Evolutionary conservation across 306 rosid species (phyloP).

Genomic region (Begonia peltatifolia): DNA sequence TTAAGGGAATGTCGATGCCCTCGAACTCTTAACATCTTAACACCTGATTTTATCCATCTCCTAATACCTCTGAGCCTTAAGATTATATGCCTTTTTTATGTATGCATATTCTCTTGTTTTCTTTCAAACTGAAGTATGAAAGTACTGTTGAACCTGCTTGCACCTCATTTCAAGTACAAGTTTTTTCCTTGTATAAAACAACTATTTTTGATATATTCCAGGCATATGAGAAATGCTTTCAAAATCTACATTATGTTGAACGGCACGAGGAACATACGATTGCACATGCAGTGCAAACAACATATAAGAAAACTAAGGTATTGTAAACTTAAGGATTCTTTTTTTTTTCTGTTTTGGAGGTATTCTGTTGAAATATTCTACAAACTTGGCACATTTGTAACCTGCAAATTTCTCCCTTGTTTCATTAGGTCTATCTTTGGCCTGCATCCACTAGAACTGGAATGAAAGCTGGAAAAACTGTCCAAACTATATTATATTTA

Average conservation of each 20-base stretch:
- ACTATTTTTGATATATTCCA: conserved; percentile 6
- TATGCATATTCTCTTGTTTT: no score
- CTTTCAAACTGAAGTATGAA: no score
- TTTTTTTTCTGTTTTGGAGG: not conserved
- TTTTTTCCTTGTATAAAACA: no score
- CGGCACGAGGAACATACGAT: conserved; percentile 86
- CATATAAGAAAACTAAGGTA: conserved; percentile 72
- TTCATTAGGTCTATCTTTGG: conserved; percentile 77
- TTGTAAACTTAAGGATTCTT: conserved; percentile 2
- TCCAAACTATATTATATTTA: conserved; percentile 59
- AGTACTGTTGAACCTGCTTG: no score
- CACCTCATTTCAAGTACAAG: no score
- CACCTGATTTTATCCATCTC: no score
- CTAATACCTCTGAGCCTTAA: no score
- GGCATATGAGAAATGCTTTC: conserved; percentile 94
- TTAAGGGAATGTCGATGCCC: no score
- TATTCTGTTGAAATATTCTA: not conserved
- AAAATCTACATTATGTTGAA: conserved; percentile 78
- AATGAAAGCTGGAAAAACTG: conserved; percentile 77
- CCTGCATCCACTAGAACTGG: conserved; percentile 81
- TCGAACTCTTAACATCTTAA: no score
- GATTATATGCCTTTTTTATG: no score
- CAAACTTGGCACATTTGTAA: conserved; percentile 2
- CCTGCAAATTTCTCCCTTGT: conserved; percentile 3
- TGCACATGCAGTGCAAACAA: conserved; percentile 88